Conservation (phyloP, 2,329 filamentous ascomycete genomes). For the Diplocarpon rosae region DNA sequence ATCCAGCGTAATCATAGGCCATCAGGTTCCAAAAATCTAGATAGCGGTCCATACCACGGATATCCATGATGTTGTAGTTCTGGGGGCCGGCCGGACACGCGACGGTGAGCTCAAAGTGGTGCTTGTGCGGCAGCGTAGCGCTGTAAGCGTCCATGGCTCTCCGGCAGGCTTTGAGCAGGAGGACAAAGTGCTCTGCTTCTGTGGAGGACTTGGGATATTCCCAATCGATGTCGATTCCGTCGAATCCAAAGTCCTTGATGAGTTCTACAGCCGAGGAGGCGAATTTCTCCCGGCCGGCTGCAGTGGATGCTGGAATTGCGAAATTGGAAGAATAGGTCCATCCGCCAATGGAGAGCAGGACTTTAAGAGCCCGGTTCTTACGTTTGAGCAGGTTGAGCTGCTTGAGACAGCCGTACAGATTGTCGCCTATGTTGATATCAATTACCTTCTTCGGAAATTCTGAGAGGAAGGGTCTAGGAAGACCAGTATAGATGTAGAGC, state of each 20-base stretch:
- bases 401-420: slow-evolving; percentile 82
- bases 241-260: slow-evolving; percentile 71
- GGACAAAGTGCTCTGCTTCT: slow-evolving; percentile 48
- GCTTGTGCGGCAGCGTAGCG: slow-evolving; percentile 27
- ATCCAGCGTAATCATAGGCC: slow-evolving; percentile 82
- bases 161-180: slow-evolving; percentile 46
- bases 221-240: slow-evolving; percentile 60
- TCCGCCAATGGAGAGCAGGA: slow-evolving; percentile 78
- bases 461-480: too few species aligned
- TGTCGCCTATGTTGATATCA: slow-evolving; percentile 37
- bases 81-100: slow-evolving; percentile 51
- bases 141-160: slow-evolving; percentile 47
- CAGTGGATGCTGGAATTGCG: slow-evolving; percentile 59
- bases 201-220: slow-evolving; percentile 47
- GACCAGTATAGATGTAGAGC: too few species aligned
- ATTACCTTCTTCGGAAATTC: too few species aligned
- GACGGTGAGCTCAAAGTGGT: slow-evolving; percentile 53
- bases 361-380: slow-evolving; percentile 70
- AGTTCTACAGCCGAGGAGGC: slow-evolving; percentile 63
- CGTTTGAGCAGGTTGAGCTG: slow-evolving; percentile 79
- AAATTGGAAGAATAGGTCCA: slow-evolving; percentile 91
- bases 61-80: slow-evolving; percentile 51
- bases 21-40: slow-evolving; percentile 74
- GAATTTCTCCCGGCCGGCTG: slow-evolving; percentile 58
- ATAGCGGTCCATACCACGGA: slow-evolving; percentile 52